Evolutionary conservation across 2,329 filamentous ascomycete genomes (phyloP), one percentile per base, ranked within the genome.

Genomic region (Pyrenophora tritici-repentis): DNA sequence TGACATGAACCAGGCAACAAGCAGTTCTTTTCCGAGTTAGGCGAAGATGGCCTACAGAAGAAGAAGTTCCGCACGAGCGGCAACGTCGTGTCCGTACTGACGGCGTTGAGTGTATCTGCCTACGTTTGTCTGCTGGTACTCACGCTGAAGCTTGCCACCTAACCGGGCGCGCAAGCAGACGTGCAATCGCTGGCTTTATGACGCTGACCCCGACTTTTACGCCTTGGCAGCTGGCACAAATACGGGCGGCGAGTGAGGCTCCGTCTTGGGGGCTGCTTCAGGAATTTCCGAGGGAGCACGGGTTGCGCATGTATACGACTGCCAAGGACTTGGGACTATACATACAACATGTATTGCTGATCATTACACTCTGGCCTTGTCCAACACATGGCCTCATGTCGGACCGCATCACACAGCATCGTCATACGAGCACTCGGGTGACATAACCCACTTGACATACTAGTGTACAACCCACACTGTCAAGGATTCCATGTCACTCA

Each of bases 11-110:
- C 48, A 72, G 70, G 94, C 50, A 96, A 97, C 69, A 84, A 86
- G 59, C 93, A 97, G 75, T 97, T 99, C 77, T 97, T 97, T 75
- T 84, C 81, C 54, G 79, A 81, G 49, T 71, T 81, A 14, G 82
- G 82, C 34, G 81, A 84, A 34, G 83, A 86, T 68, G 85, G 84
- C 2, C 67, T 86, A 59, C 79, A 80, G 59, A 78, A 81, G 56
- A 83, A 83, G 71, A 84, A 79, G 59, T 87, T 87, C 66, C 76
- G 84, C 49, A 87, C 85, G 13, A 86, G 83, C 71, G 85, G 85
- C 26, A 87, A 87, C 69, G 83, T 86, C 6, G 85, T 87, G 3
- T 76, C 85, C 37, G 79, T 85, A 22, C 68, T 87, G 69, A 86
- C 85, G 12, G 81, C 79, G 18, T 68, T 87, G 66, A 86, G 83